Conservation (phyloP, 2,329 filamentous ascomycete genomes). For the Alternaria novae-zelandiae region DNA sequence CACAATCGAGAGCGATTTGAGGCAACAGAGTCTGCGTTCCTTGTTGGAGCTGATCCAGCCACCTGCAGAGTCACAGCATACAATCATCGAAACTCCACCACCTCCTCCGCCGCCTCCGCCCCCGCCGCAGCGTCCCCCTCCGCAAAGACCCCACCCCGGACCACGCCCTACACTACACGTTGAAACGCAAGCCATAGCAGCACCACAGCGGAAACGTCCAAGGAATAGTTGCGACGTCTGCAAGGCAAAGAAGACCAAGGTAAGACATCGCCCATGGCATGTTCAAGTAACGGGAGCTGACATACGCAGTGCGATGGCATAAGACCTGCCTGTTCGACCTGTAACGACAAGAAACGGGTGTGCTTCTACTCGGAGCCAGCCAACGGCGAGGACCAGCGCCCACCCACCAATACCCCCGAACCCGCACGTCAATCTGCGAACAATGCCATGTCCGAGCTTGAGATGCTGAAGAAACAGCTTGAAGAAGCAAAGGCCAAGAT, state of each 20-base stretch:
- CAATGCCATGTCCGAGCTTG: slow-evolving; percentile 37
- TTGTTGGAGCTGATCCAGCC: slow-evolving; percentile 46
- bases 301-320: slow-evolving; percentile 42
- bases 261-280: slow-evolving; percentile 7
- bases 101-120: slow-evolving; percentile 17
- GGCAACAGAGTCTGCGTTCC: slow-evolving; percentile 46
- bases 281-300: slow-evolving; percentile 12
- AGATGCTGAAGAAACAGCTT: slow-evolving; percentile 44
- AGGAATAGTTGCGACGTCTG: slow-evolving; percentile 46
- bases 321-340: slow-evolving; percentile 44
- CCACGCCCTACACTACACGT: slow-evolving; percentile 2
- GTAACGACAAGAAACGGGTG: slow-evolving; percentile 42
- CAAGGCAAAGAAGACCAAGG: slow-evolving; percentile 47
- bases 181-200: slow-evolving; percentile 13
- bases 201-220: slow-evolving; percentile 27
- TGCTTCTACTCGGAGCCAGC: slow-evolving; percentile 41
- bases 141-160: slow-evolving; percentile 2
- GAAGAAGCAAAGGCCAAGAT: slow-evolving; percentile 48
- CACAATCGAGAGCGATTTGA: slow-evolving; percentile 47
- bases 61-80: slow-evolving; percentile 16
- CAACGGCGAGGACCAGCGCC: slow-evolving; percentile 26
- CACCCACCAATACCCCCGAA: slow-evolving; percentile 18
- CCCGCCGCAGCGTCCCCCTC: slow-evolving; percentile 4
- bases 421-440: slow-evolving; percentile 23
- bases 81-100: slow-evolving; percentile 23